These are phyloP conservation scores for Yamadazyma diospyri DNA, from an alignment of 1,139 yeast genomes.

Conservation along the genomic window DNA sequence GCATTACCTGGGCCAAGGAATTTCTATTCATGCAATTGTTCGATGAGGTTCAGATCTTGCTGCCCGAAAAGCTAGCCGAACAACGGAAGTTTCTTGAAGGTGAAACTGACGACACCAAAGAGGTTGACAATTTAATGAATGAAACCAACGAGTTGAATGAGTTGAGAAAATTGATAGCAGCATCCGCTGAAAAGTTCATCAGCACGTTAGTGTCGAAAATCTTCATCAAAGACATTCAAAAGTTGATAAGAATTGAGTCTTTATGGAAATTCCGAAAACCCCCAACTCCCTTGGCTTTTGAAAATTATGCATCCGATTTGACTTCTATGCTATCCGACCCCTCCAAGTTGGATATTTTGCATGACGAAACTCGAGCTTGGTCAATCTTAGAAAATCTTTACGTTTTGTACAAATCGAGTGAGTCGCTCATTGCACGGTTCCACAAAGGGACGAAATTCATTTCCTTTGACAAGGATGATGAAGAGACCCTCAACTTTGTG, in stretches of 20 bases:
- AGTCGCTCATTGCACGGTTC: conserved; percentile 50
- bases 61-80: conserved; percentile 25
- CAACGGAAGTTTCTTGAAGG: conserved; percentile 35
- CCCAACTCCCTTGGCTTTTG: conserved; percentile 59
- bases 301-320: conserved; percentile 16
- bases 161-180: conserved; percentile 46
- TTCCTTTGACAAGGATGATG: conserved; percentile 93
- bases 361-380: conserved; percentile 65
- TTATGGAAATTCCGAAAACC: conserved; percentile 71
- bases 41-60: conserved; percentile 45
- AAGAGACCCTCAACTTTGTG: conserved; percentile 84
- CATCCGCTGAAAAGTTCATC: conserved; percentile 28
- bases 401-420: conserved; percentile 52
- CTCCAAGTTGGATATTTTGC: conserved; percentile 21
- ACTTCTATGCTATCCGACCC: conserved; percentile 12
- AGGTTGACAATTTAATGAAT: conserved; percentile 61
- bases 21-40: conserved; percentile 81
- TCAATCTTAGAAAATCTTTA: conserved; percentile 57
- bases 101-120: conserved; percentile 59
- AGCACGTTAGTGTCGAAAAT: conserved; percentile 49
- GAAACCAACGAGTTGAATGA: conserved; percentile 78
- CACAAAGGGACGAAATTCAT: conserved; percentile 42
- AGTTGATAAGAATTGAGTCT: conserved; percentile 66
- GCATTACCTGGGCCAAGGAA: conserved; percentile 97
- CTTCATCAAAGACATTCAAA: conserved; percentile 68